A percentile compares a stretch with the other conserved stretches of the same genome.
phyloP scores from a whole-genome alignment of 306 rosid species.

The Styphnolobium japonicum region DNA sequence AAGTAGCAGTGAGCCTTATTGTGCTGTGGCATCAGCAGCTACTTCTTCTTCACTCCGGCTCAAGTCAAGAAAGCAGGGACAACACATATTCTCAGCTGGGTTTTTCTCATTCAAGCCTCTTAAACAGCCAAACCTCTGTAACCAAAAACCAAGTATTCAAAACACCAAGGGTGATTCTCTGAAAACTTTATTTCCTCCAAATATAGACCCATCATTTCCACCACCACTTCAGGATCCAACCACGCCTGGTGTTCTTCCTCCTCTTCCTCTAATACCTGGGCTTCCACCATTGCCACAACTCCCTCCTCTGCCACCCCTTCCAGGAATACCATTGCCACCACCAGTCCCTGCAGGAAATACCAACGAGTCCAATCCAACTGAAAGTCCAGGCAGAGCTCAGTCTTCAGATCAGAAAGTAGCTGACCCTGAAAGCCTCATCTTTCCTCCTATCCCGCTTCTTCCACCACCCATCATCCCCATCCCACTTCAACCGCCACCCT shows the following conservation, averaged over 20 bases:
- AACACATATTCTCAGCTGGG: slow-evolving; percentile 83
- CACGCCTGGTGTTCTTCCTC: slow-evolving; percentile 41
- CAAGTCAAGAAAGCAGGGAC: slow-evolving; percentile 58
- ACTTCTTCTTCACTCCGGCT: slow-evolving; percentile 57
- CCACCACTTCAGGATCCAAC: slow-evolving; percentile 57
- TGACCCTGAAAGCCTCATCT: slow-evolving; percentile 15
- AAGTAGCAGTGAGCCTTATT: slow-evolving; percentile 77
- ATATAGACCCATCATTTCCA: slow-evolving; percentile 42
- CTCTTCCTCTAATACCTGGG: slow-evolving; percentile 41
- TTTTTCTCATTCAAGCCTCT: slow-evolving; percentile 90
- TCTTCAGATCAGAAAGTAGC: slow-evolving; percentile 27
- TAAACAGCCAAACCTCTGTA: slow-evolving; percentile 64
- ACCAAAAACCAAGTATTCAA: slow-evolving; percentile 52
- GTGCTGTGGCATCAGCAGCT: slow-evolving; percentile 73
- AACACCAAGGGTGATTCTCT: slow-evolving; percentile 21
- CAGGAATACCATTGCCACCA: slow-evolving; percentile 26
- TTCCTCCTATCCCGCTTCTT: slow-evolving; percentile 50
- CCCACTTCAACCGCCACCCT: slow-evolving; percentile 53
- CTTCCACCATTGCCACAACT: slow-evolving; percentile 47
- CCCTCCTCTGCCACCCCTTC: slow-evolving; percentile 37
- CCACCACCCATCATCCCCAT: slow-evolving; percentile 45
- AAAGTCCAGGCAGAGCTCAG: slow-evolving; percentile 16
- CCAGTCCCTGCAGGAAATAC: slow-evolving; percentile 1
- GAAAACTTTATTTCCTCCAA: slow-evolving; percentile 21
- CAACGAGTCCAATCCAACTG: not conserved